Evolutionary conservation across 805 yeast species (phyloP).

Genomic region (Saturnispora serradocipensis): DNA sequence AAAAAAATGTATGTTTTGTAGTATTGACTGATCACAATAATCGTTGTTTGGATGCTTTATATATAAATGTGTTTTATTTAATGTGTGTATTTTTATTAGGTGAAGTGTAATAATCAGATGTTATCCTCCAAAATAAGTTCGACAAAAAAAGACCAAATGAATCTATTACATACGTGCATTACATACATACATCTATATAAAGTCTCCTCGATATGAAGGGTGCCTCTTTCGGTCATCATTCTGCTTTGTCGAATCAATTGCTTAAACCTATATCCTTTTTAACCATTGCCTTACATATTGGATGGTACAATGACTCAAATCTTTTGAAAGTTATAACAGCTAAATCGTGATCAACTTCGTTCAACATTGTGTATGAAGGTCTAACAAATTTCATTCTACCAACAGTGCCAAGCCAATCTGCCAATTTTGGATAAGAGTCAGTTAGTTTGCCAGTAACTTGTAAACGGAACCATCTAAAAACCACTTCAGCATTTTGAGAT

Average conservation of each 20-base stretch:
- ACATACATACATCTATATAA: not conserved
- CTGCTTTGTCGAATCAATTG: not conserved
- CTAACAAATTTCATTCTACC: constrained; percentile 94
- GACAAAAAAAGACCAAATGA: not conserved
- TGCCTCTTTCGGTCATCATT: not conserved
- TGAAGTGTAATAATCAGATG: not conserved
- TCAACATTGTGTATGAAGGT: constrained; percentile 67
- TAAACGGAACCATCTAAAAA: constrained; percentile 67
- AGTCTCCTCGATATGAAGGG: not conserved
- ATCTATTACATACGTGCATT: not conserved
- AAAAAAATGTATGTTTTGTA: not conserved
- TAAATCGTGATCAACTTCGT: constrained; percentile 51
- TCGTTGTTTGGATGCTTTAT: not conserved
- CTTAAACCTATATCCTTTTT: constrained; percentile 60
- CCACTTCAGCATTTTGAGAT: constrained; percentile 71
- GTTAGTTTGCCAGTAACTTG: constrained; percentile 46
- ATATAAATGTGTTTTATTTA: not conserved
- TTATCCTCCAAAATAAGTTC: not conserved
- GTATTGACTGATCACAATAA: not conserved
- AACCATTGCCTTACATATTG: constrained; percentile 77
- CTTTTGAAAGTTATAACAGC: constrained; percentile 59
- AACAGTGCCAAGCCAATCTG: constrained; percentile 82
- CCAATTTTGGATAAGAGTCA: constrained; percentile 42
- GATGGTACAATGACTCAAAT: constrained; percentile 60
- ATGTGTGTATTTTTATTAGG: not conserved